Base-by-base conservation (phyloP, 2,329 filamentous ascomycete species). In the Arthrinium phaeospermum region DNA sequence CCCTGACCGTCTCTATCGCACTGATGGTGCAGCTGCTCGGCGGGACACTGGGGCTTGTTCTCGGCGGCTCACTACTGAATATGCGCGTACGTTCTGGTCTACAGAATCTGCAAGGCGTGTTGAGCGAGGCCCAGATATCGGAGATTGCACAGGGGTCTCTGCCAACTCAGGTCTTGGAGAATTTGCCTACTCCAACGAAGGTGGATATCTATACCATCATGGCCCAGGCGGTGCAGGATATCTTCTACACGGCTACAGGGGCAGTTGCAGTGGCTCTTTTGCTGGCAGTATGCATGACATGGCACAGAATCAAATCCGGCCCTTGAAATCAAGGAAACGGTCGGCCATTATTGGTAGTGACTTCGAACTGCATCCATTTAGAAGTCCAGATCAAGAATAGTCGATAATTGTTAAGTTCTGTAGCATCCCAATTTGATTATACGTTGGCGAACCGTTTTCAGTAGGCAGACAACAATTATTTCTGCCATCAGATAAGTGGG, bases 21-120 rank as follows among this genome's bases (percentile, higher is more conserved):
- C 45, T 72, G 37, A 72, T 69, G 69, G 46, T 72, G 27, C 71
- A 72, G 49, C 37, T 71, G 46, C 68, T 72, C 24, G 71, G 71
- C 5, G 71, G 71, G 7, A 71, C 71, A 16, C 69, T 72, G 13
- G 71, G 71, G 5, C 57, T 72, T n/a, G 71, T 72, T 24, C 61
- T 72, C 12, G 71, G 71, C 12, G 71, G 71, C 6, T 72, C 69
- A 6, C 61, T 72, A 1, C 24, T 72, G 22, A 72, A 72, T 27
- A 71, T 70, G 37, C 69, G 68, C 13, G 68, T 72, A 8, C 30
- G 53, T 14, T 37, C 61, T 67, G 24, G 69, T 19, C 47, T 72
- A 13, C n/a, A 71, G n/a, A 12, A 71, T 44, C 64, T 72, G 7
- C 47, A 67, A 41, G 49, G 69, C 24, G 14, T 19, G 10, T 16